Base-by-base conservation (phyloP, 1,284 basidiomycete species). In the Austroboletus novae-zelandiae region DNA sequence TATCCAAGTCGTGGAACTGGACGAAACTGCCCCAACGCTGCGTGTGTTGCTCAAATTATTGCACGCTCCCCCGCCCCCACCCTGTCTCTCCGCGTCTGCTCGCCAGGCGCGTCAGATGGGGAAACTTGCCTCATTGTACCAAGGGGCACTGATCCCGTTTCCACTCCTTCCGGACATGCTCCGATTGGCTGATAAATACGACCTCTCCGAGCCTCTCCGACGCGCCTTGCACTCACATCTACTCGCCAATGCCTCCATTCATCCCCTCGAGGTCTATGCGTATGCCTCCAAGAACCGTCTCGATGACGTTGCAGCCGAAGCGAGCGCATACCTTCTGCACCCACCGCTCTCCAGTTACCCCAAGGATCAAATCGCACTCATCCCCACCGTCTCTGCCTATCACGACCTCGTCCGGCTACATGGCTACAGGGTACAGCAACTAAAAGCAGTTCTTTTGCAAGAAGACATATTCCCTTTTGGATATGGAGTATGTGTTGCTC, bases 391-490 rank as follows among this genome's bases (percentile, higher is more conserved):
- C 18, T 61, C 74, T 40, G 79, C 81, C 13, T 83, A 83, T 57
- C 85, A 87, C 57, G 70, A 75, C 51, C 69, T 87, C 17, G 71
- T 80, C 42, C 73, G 71, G 37, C 66, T 87, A 45, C 84, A 86
- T 52, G 71, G 73, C 45, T 66, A 74, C 51, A 76, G 85, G 43
- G 72, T 78, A 31, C 72, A 74, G 59, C 69, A 70, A 31, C 62
- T 87, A 42, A 73, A 74, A 40, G 69, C 73, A 20, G 64, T 81
- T 7, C 60, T 86, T 23, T 60, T 79, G 37, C 70, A 67, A 17
- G 83, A 85, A 58, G 76, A 80, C 27, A 71, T 87, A 31, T 87
- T 87, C 57, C 85, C 84, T 18, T 80, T 84, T 66, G 81, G 81
- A 23, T 87, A 86, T 52, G 83, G 85, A 10, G 67, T 65, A 51